These are phyloP conservation scores for Talaromyces sp. DNA, from an alignment of 2,329 filamentous ascomycete species.

Conservation along the genomic window DNA sequence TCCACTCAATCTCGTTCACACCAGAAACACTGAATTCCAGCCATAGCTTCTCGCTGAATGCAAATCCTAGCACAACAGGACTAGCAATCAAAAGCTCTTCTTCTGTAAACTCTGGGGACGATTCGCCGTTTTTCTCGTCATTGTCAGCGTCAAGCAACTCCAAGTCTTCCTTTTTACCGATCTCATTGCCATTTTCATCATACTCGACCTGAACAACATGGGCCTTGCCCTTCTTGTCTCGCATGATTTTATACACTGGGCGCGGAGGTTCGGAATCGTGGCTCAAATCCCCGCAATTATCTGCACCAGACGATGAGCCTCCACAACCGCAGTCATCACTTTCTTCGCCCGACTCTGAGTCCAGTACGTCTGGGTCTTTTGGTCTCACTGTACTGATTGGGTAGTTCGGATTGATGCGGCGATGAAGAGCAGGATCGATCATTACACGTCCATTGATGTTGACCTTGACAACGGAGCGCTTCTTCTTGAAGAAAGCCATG, in stretches of 20 bases:
- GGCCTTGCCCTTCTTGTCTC: constrained; percentile 51
- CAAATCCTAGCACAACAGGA: constrained; percentile 79
- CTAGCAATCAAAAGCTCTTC: constrained; percentile 82
- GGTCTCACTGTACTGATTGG: constrained; percentile 69
- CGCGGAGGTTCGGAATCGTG: constrained; percentile 33
- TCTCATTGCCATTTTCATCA: constrained; percentile 54
- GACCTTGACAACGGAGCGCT: constrained; percentile 70
- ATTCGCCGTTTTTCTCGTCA: constrained; percentile 25
- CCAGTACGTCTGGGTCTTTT: constrained; percentile 62
- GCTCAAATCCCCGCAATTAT: constrained; percentile 37
- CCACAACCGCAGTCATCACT: constrained; percentile 43
- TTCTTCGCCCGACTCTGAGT: constrained; percentile 35
- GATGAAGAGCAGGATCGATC: constrained; percentile 79
- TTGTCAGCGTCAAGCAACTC: constrained; percentile 49
- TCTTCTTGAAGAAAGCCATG: constrained; percentile 80
- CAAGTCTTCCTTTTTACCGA: constrained; percentile 54
- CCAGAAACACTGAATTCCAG: constrained; percentile 79
- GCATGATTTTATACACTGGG: constrained; percentile 52
- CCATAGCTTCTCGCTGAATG: constrained; percentile 86
- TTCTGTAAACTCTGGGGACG: constrained; percentile 63
- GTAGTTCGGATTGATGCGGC: constrained; percentile 83
- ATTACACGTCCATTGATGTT: constrained; percentile 85
- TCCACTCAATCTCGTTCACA: constrained; percentile 78
- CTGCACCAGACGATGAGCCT: constrained; percentile 33
- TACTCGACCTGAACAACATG: constrained; percentile 54